These are phyloP conservation scores for Globisporangium okanoganense DNA, from an alignment of 352 stramenopile species.

Conservation along the genomic window DNA sequence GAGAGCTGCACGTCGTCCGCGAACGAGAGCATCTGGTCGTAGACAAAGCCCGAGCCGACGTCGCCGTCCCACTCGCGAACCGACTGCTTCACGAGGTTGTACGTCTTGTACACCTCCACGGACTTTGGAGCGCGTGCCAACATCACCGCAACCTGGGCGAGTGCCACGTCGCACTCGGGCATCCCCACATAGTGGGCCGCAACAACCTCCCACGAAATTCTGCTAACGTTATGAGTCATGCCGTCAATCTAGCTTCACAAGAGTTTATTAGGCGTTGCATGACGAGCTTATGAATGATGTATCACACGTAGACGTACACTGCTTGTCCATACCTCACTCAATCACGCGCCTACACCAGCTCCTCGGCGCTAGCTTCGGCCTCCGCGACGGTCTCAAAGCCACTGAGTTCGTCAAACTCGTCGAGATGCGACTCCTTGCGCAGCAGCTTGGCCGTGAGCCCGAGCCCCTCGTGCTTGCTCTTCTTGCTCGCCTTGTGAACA, in stretches of 20 bases:
- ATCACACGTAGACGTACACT: no score
- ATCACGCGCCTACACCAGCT: no score
- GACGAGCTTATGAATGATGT: no score
- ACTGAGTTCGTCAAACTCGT: slow-evolving; percentile 9
- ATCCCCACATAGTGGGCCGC: slow-evolving; percentile 76
- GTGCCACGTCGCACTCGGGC: slow-evolving; percentile 81
- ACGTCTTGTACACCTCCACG: slow-evolving; percentile 79
- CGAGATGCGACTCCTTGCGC: slow-evolving; percentile 5
- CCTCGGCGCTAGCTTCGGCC: not conserved
- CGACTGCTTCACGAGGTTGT: slow-evolving; percentile 70
- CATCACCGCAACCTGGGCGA: slow-evolving; percentile 76
- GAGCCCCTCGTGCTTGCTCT: slow-evolving; percentile 14
- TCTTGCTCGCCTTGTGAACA: no score
- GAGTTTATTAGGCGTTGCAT: no score
- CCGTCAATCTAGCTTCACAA: no score
- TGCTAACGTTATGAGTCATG: no score
- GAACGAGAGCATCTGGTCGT: slow-evolving; percentile 96
- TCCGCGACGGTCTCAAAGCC: slow-evolving; percentile 14
- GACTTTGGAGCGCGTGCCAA: slow-evolving; percentile 81
- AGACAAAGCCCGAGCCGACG: slow-evolving; percentile 88
- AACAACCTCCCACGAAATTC: no score
- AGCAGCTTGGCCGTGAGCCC: slow-evolving; percentile 14
- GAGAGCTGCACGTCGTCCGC: slow-evolving; percentile 82
- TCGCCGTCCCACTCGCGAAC: slow-evolving; percentile 90
- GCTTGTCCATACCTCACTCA: no score